A percentile compares a stretch with the other conserved stretches of the same genome.
Evolutionary conservation across 2,329 filamentous ascomycete genomes (phyloP).

Genomic region (Ambrosiella beaveri): DNA sequence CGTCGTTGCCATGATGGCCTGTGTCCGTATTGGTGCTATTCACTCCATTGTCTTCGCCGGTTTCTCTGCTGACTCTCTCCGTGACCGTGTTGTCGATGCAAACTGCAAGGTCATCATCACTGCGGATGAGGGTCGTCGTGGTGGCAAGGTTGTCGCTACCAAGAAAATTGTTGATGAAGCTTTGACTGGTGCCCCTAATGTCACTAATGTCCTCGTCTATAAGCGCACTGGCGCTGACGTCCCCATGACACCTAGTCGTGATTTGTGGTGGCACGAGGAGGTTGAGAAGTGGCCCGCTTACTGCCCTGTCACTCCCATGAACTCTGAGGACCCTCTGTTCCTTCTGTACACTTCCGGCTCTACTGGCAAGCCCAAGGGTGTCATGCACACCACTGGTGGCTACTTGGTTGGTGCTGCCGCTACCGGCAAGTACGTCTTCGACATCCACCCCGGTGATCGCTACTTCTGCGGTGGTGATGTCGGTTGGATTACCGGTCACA

Average conservation of each 20-base stretch:
- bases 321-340: constrained; percentile 91
- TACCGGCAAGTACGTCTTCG: constrained; percentile 97
- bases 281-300: constrained; percentile 92
- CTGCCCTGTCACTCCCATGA: constrained; percentile 74
- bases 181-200: constrained; percentile 83
- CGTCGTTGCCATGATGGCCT: constrained; percentile 76
- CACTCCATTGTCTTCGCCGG: constrained; percentile 97
- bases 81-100: constrained; percentile 85
- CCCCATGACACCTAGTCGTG: constrained; percentile 74
- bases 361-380: constrained; percentile 95
- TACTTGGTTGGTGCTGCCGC: constrained; percentile 87
- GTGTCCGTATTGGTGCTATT: constrained; percentile 78
- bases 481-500: constrained; percentile 97
- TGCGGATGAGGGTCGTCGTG: constrained; percentile 91
- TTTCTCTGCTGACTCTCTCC: constrained; percentile 89
- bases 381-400: constrained; percentile 92
- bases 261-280: constrained; percentile 98
- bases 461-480: constrained; percentile 98
- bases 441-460: constrained; percentile 81
- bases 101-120: constrained; percentile 90
- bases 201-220: constrained; percentile 74
- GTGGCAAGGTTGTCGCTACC: constrained; percentile 90
- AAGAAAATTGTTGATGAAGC: constrained; percentile 99
- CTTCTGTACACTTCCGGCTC: constrained; percentile 95
- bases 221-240: constrained; percentile 86